Base-by-base conservation (phyloP, 163 green algal species). In the Chlamydomonas reinhardtii region DNA sequence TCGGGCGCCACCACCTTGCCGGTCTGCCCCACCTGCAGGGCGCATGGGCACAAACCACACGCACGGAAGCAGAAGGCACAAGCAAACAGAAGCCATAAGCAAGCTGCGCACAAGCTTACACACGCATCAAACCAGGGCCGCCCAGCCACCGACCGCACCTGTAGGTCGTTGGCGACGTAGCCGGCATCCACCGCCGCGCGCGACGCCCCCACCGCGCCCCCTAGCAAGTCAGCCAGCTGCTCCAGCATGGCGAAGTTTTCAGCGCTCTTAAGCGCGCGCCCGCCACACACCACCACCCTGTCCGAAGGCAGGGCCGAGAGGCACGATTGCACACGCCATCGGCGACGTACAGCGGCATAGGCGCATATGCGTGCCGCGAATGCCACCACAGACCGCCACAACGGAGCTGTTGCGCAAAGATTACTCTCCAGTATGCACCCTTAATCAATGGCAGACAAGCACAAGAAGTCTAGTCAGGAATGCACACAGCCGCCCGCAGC, bases 1-100 rank as follows among this genome's bases (percentile, higher is more conserved):
- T 99, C 92, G 1, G 97, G 97, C 0, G 97, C 96, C 31, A 99
- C 96, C 48, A 99, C 94, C 91, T 99, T 99, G 75, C 97, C 97
- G 4, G 97, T 99, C 90, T 99, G 97, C 19, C 97, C 97, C 12
- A 99, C 96, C 95, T 98, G 94, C 68, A 4, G 48, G 48, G 14
- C 6, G 14, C 48, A 56, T 14, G 9, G 48, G n/a, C n/a, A n/a
- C n/a, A n/a, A n/a, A n/a, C n/a, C n/a, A n/a, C n/a, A n/a, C n/a
- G n/a, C n/a, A n/a, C n/a, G n/a, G n/a, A n/a, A n/a, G n/a, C n/a
- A n/a, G n/a, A n/a, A 9, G 14, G 48, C 48, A 17, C 48, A 56
- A 22, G 14, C 48, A 56, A 9, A 56, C 48, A 56, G 14, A 4
- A 6, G 19, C 32, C 71, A 76, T 27, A 25, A 54, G 43, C 43